Evolutionary conservation across 2,329 filamentous ascomycete genomes (phyloP).

Genomic region (Monosporascus sp.): DNA sequence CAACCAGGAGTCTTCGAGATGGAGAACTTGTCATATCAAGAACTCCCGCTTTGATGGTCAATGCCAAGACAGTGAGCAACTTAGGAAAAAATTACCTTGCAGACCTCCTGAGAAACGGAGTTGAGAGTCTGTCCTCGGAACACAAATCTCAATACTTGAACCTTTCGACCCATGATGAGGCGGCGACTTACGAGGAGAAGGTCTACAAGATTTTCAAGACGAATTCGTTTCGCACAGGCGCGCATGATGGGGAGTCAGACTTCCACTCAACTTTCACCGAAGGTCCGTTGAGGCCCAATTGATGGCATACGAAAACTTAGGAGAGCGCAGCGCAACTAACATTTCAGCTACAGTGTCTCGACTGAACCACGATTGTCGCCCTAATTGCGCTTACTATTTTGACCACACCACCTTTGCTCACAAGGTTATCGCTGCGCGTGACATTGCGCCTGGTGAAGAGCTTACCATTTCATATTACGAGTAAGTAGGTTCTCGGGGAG

Average conservation of each 20-base stretch:
- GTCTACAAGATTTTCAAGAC: conserved; percentile 26
- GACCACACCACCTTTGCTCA: conserved; percentile 30
- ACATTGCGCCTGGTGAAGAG: conserved; percentile 34
- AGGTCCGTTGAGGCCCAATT: conserved; percentile 14
- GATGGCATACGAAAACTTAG: no score
- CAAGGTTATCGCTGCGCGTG: conserved; percentile 29
- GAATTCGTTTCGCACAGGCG: conserved; percentile 24
- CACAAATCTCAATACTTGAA: conserved; percentile 20
- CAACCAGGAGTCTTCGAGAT: conserved; percentile 18
- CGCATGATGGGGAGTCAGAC: conserved; percentile 15
- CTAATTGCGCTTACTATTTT: conserved; percentile 33
- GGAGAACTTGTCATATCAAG: conserved; percentile 24
- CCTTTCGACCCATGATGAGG: conserved; percentile 20
- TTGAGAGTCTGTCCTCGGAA: conserved; percentile 15
- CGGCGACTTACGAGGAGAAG: conserved; percentile 10
- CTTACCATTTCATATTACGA: conserved; percentile 36
- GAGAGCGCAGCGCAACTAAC: background rate
- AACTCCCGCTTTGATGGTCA: conserved; percentile 27
- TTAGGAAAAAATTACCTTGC: conserved; percentile 14
- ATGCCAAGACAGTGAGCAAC: conserved; percentile 18
- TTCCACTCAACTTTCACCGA: conserved; percentile 27
- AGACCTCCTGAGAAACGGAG: conserved; percentile 18
- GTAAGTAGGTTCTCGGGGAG: conserved; percentile 7
- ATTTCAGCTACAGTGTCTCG: conserved; percentile 24
- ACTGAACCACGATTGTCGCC: conserved; percentile 37